Conservation (phyloP, 306 rosid genomes). For the Cicer arietinum region DNA sequence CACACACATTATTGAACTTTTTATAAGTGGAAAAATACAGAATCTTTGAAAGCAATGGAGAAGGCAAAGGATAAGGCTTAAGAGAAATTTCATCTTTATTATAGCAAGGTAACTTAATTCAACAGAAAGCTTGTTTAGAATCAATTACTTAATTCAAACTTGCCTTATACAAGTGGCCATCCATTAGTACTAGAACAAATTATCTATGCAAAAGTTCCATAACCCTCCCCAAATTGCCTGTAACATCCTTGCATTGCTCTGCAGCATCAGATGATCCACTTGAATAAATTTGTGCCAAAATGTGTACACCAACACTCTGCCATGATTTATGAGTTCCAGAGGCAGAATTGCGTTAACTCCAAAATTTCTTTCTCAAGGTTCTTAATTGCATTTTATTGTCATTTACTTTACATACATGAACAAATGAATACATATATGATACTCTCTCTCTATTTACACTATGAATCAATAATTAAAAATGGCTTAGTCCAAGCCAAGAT, state of each 20-base stretch:
- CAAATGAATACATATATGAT: slow-evolving; percentile 50
- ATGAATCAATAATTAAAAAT: slow-evolving; percentile 51
- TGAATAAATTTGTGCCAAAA: slow-evolving; percentile 42
- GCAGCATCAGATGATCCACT: slow-evolving; percentile 38
- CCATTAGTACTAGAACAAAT: slow-evolving; percentile 31
- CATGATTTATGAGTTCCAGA: slow-evolving; percentile 3
- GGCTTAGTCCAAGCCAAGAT: slow-evolving; percentile 6
- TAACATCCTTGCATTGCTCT: slow-evolving; percentile 34
- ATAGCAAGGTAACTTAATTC: slow-evolving; percentile 35
- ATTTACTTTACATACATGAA: slow-evolving; percentile 57
- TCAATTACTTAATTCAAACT: slow-evolving; percentile 41
- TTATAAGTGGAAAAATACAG: slow-evolving; percentile 30
- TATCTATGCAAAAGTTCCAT: slow-evolving; percentile 39
- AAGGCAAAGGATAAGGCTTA: slow-evolving; percentile 34
- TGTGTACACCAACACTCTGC: background rate
- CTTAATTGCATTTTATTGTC: slow-evolving; percentile 47
- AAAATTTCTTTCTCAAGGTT: slow-evolving; percentile 38
- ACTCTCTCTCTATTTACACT: slow-evolving; percentile 45
- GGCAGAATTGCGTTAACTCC: slow-evolving; percentile 40
- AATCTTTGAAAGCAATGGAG: slow-evolving; percentile 27
- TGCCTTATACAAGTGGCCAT: slow-evolving; percentile 30
- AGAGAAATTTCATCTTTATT: slow-evolving; percentile 38
- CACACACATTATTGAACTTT: background rate
- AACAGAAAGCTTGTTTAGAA: slow-evolving; percentile 36
- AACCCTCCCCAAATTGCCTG: slow-evolving; percentile 13